Evolutionary conservation across 352 stramenopile species (phyloP), one percentile per base, ranked within the genome.

Genomic region (Aphanomyces invadans): DNA sequence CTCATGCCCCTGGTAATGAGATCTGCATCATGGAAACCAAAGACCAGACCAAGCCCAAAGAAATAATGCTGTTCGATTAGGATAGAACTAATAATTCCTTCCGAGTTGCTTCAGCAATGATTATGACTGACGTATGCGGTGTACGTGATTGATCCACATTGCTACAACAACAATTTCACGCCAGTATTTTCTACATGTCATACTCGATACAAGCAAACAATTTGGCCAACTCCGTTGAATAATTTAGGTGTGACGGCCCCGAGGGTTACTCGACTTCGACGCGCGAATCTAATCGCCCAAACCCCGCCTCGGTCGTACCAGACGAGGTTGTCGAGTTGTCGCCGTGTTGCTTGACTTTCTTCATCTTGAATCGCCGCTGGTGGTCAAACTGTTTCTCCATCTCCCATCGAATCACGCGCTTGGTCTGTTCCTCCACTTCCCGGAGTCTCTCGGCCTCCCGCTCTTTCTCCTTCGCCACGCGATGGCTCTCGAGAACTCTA

Each of bases 301-400:
- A n/a, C n/a, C n/a, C n/a, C n/a, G n/a, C 36, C 36, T 42, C 15
- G 7, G 36, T 42, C 7, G 7, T 15, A 42, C 36, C 15, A 15
- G 36, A 7, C 36, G 7, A 7, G 7, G 7, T 15, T 42, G 7
- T 15, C 15, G 36, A 7, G 36, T 42, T 42, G 36, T 42, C 15
- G 15, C 36, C 15, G 36, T 42, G 7, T 42, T 15, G 36, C 36
- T 42, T 42, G 36, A 7, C 36, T 15, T 42, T 7, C 36, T 63
- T 63, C 23, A 52, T 63, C 55, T 53, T 63, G 7, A 31, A 63
- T 59, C 83, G 71, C 21, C 81, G 70, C 25, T 74, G 56, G 0
- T 74, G 74, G 45, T 92, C 78, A 1, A 85, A 65, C 53, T 88
- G 77, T n/a, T 74, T 73, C 69, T 90, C 83, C 1, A 92, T 70